A percentile compares a stretch with the other conserved stretches of the same genome.
Conservation (phyloP, 768 basidiomycete species). For the Chalciporus pseudorubinellus region DNA sequence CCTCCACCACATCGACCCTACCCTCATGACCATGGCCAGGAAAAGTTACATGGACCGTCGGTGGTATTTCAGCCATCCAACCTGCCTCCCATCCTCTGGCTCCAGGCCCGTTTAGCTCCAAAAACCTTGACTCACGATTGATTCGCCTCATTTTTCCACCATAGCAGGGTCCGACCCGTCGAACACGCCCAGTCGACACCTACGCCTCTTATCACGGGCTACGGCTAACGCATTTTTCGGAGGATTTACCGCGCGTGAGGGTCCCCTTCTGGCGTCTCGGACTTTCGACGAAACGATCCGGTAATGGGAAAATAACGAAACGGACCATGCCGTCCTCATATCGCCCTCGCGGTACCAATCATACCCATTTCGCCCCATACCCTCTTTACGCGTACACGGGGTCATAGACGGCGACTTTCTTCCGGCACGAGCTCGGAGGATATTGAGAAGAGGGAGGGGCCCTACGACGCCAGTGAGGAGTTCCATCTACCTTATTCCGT, state of each 20-base stretch:
- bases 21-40: slow-evolving; percentile 2
- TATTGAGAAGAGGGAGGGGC: slow-evolving; percentile 1
- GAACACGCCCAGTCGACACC: background rate
- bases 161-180: background rate
- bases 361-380: slow-evolving; percentile 10
- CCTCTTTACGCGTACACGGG: background rate
- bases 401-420: slow-evolving; percentile 13
- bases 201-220: slow-evolving; percentile 1
- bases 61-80: slow-evolving; percentile 13
- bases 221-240: slow-evolving; percentile 6
- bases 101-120: background rate
- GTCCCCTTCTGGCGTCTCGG: background rate
- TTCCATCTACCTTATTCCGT: background rate
- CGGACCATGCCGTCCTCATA: slow-evolving; percentile 1
- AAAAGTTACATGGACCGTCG: slow-evolving; percentile 10
- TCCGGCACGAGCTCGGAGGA: slow-evolving; percentile 13
- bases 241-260: slow-evolving; percentile 10
- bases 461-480: background rate
- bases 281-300: slow-evolving; percentile 3
- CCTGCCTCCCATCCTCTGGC: background rate
- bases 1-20: background rate
- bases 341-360: slow-evolving; percentile 5
- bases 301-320: slow-evolving; percentile 10
- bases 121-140: background rate
- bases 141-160: slow-evolving; percentile 3